Base-by-base conservation (phyloP, 2,329 filamentous ascomycete species). In the Fusarium sp. region DNA sequence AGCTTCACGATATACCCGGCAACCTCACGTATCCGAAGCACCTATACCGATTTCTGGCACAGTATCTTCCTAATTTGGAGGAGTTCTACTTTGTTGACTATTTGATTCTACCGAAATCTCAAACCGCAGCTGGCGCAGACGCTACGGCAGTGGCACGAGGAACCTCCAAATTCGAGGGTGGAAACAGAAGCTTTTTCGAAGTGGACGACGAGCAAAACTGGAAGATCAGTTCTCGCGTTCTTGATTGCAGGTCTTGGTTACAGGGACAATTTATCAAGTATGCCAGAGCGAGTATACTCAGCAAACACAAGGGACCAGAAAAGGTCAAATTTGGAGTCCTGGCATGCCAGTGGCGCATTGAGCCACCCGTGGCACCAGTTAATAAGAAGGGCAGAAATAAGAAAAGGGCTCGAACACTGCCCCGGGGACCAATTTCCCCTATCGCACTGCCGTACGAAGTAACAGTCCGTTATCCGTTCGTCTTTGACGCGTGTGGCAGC, bases 11-110 rank as follows among this genome's bases (percentile, higher is more conserved):
- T 10, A 58, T 65, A 5, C 54, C 69, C 12, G 73, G 75, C 21
- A 72, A 65, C 41, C 69, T 77, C 49, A 70, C 74, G 16, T 79
- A 78, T 30, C 82, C 82, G 0, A 72, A 74, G 7, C 82, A 84
- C 54, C 73, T 83, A 2, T 84, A 82, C 67, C 80, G 83, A 50
- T 83, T 84, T 31, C 74, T 83, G 9, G 78, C 81, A 4, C 74
- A 82, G 12, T 79, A 81, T 63, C 72, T 81, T 16, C 80, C 80
- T 3, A 81, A 80, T 16, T 74, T 84, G 8, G 78, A 83, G 58
- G 75, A 79, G 3, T 82, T 84, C 44, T 84, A 81, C 62, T 80
- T 84, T 46, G 73, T 84, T 23, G 83, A 84, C 65, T 83, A 81
- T 53, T 74, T 82, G 8, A 79, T 82, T 6, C 63, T 82, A 12